Base-by-base conservation (phyloP, 768 basidiomycete genomes). In the Suillus decipiens region DNA sequence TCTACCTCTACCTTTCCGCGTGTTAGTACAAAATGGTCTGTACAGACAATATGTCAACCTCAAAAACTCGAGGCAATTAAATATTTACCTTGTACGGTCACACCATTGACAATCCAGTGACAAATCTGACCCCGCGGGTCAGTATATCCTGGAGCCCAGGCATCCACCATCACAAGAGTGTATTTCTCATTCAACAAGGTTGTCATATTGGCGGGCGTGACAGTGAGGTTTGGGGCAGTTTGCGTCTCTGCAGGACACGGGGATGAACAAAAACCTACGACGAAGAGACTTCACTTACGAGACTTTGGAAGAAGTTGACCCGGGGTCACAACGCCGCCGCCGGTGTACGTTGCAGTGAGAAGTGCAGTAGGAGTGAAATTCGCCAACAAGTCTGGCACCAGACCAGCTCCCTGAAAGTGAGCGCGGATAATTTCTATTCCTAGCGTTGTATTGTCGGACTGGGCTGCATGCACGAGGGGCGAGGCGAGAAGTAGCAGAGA, bases 101-200 rank as follows among this genome's bases (percentile, higher is more conserved):
- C 90, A 28, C 82, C 79, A 72, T 93, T 92, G 64, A 87, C 84
- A 55, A 94, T 84, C 92, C 91, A 94, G 78, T 93, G 93, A 60
- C 89, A 83, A 57, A 86, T 91, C 66, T 87, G 86, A 22, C 85
- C 87, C 10, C 78, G 75, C 42, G 80, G 73, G 60, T 85, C 76
- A 66, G 88, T 80, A 55, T 83, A 76, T 43, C 91, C 90, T 42
- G 88, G 87, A 28, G 83, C 71, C 63, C 86, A 86, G 14, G 90
- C 89, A 68, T 95, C 92, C 36, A 86, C 82, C 90, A 95, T 90
- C 59, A 84, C 79, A 41, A 93, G 71, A 31, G 91, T 91, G 75
- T 82, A 92, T 47, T 75, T 81, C 14, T 82, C 84, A 42, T 72
- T 72, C 59, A 89, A 73, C 12, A 73, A 41, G 17, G 78, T 73